Conservation (phyloP, 805 yeast genomes). For the Hanseniaspora hatyaiensis region DNA sequence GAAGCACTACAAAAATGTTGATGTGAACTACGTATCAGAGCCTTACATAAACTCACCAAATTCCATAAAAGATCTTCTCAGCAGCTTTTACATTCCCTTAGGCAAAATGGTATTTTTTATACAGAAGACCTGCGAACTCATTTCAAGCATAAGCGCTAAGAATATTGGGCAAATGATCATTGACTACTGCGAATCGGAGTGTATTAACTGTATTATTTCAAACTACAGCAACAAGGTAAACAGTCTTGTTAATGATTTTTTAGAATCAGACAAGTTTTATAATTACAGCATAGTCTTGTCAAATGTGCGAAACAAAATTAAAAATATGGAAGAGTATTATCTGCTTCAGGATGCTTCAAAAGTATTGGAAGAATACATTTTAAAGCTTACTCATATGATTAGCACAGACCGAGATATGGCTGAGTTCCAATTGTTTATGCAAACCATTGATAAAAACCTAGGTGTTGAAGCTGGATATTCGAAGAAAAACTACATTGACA, state of each 20-base stretch:
- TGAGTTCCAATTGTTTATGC: constrained; percentile 14
- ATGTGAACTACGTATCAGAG: not conserved
- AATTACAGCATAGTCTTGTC: not conserved
- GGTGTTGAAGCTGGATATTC: not conserved
- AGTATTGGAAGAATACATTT: constrained; percentile 7
- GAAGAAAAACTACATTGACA: not conserved
- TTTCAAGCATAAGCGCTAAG: not conserved
- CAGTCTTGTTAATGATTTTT: not conserved
- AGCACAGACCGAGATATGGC: constrained; percentile 9
- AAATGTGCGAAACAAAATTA: not conserved
- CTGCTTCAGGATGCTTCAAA: constrained; percentile 4
- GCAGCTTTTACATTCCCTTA: constrained; percentile 10
- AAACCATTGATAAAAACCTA: constrained; percentile 9
- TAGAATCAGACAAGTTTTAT: not conserved
- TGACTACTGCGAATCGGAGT: constrained; percentile 14
- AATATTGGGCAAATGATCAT: constrained; percentile 10
- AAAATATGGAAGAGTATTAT: constrained; percentile 3
- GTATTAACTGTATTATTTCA: not conserved
- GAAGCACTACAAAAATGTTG: not conserved
- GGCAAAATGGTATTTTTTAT: constrained; percentile 6
- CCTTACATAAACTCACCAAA: not conserved
- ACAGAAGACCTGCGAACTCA: not conserved
- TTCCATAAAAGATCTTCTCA: not conserved
- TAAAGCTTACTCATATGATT: not conserved
- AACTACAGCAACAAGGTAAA: not conserved